Base-by-base conservation (phyloP, 371 early-diverging fungal species). In the Saksenaea vasiformis region DNA sequence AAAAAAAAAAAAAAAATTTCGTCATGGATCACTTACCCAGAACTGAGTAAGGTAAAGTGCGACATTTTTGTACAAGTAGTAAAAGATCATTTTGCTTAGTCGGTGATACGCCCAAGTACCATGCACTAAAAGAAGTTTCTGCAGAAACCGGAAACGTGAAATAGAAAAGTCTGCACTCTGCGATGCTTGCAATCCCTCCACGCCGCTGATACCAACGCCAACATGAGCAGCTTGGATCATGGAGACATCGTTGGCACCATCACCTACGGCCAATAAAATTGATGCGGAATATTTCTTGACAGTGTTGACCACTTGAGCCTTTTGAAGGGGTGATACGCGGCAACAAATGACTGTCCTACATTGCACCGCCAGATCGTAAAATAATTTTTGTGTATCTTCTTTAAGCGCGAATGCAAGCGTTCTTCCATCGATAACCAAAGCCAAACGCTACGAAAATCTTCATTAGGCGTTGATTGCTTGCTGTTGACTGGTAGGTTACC, bases 161-260 rank as follows among this genome's bases (percentile, higher is more conserved):
- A 97, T 88, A 44, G 93, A 86, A 73, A 92, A 95, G 75, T 97
- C 98, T 2, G 91, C 84, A 9, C 93, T 87, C 14, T 92, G 80
- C 3, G 91, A 85, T 5, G 96, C 95, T 56, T 93, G 93, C n/a
- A 85, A 75, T 3, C 87, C 89, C 59, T 89, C 88, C 64, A 92
- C 83, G 11, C 97, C 97, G 73, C 95, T 95, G 61, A 89, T 87
- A 28, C 97, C 97, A 2, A 90, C 87, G 53, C 95, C 94, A 0
- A 95, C 87, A 66, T 93, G 84, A 11, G 95, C 90, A 56, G 87
- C 92, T 65, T 95, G 94, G 64, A 99, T 94, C 99, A 99, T 99
- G 75, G 88, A 87, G 61, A 99, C 76, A 78, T 99, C 99, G 72
- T 99, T 99, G 28, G 99, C 99, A 41, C 99, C 99, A 77, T 99